Percentiles rank a stretch among this genome's conserved stretches.
These are phyloP conservation scores for Articulospora tetracladia DNA, from an alignment of 495 filamentous ascomycete genomes.

Conservation along the genomic window DNA sequence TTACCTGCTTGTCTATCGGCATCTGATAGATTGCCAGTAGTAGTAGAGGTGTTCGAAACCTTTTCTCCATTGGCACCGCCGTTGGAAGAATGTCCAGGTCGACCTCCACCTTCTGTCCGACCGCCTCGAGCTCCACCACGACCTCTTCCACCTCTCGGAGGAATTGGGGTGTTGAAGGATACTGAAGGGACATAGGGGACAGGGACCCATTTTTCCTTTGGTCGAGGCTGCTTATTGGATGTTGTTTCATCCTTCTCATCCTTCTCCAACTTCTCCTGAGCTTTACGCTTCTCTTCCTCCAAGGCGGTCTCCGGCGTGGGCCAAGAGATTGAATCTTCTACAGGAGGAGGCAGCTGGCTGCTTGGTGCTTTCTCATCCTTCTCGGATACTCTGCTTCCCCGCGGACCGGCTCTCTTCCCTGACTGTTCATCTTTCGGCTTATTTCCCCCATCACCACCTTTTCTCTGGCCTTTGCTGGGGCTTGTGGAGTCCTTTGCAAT, in stretches of 20 bases:
- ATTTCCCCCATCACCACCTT: conserved; percentile 46
- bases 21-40: conserved; percentile 6
- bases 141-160: conserved; percentile 57
- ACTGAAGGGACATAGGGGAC: conserved; percentile 73
- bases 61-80: conserved; percentile 40
- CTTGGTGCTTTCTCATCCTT: conserved; percentile 41
- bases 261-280: conserved; percentile 61
- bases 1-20: conserved; percentile 7
- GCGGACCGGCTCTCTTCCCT: conserved; percentile 38
- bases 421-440: conserved; percentile 34
- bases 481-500: conserved; percentile 3
- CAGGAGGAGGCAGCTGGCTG: conserved; percentile 48
- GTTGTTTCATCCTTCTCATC: conserved; percentile 55
- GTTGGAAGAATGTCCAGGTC: conserved; percentile 47
- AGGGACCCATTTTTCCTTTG: conserved; percentile 69
- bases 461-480: conserved; percentile 44
- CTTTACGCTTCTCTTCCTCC: conserved; percentile 66
- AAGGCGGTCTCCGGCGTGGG: conserved; percentile 82
- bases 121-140: conserved; percentile 48
- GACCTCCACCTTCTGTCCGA: conserved; percentile 46
- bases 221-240: conserved; percentile 44
- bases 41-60: conserved; percentile 4
- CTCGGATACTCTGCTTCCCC: conserved; percentile 43
- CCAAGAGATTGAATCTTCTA: conserved; percentile 77
- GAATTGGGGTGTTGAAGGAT: conserved; percentile 78